These are phyloP conservation scores for Coelastrella sp. DNA, from an alignment of 139 green algal genomes.

Conservation along the genomic window DNA sequence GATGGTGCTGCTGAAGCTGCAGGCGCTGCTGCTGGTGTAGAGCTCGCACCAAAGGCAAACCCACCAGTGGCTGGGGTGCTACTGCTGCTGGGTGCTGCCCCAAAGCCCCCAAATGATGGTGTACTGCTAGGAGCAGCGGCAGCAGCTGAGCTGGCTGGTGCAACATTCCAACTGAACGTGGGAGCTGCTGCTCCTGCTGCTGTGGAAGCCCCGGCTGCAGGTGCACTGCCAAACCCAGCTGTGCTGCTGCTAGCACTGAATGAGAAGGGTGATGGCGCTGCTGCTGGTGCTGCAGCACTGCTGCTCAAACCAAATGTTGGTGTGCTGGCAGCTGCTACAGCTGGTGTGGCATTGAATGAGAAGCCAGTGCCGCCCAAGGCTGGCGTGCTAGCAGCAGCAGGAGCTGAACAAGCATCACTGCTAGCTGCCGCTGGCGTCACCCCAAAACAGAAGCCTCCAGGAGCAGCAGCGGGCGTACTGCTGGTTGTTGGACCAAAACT, in stretches of 20 bases:
- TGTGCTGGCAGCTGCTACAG: not conserved
- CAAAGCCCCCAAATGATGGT: not conserved
- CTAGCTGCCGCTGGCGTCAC: not conserved
- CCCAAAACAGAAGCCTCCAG: not conserved
- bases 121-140: not conserved
- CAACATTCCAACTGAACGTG: not conserved
- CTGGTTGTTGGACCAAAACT: not conserved
- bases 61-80: not conserved
- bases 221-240: not conserved
- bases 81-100: not conserved
- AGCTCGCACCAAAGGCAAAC: not conserved
- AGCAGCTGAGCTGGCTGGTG: not conserved
- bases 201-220: not conserved
- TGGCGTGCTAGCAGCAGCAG: not conserved
- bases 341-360: not conserved
- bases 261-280: not conserved
- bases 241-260: not conserved
- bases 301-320: not conserved
- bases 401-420: not conserved
- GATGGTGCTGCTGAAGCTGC: slow-evolving; percentile 1
- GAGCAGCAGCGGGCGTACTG: not conserved
- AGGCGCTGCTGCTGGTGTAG: not conserved
- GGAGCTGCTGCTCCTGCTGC: not conserved
- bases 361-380: not conserved
- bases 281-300: not conserved